Percentiles rank a stretch among this genome's conserved stretches.
Conservation (phyloP, 495 filamentous ascomycete species). For the Chaetomium fimeti region DNA sequence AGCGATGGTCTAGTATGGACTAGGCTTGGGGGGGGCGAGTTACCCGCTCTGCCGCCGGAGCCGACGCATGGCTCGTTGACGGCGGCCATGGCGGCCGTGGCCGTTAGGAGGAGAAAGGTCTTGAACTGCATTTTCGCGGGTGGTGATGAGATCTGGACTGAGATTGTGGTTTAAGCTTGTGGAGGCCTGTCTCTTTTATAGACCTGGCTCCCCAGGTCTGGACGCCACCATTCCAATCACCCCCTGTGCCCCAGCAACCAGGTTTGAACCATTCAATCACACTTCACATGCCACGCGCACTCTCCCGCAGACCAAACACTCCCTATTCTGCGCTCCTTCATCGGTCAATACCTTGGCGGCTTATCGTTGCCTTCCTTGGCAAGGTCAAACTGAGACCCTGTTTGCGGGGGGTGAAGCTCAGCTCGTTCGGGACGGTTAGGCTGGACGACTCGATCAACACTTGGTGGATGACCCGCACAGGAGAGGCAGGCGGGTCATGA, state of each 20-base stretch:
- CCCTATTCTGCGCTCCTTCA: neutral
- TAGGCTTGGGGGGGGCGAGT: neutral
- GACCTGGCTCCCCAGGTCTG: neutral
- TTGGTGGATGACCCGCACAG: too few species aligned
- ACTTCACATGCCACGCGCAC: neutral
- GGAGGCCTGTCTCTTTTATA: neutral
- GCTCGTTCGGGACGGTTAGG: too few species aligned
- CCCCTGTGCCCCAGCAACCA: neutral
- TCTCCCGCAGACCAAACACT: neutral
- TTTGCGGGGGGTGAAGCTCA: too few species aligned
- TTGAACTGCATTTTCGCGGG: constrained; percentile 13
- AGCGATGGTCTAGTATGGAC: neutral
- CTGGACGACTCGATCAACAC: too few species aligned
- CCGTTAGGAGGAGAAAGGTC: constrained; percentile 23
- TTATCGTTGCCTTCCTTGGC: neutral
- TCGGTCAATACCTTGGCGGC: neutral
- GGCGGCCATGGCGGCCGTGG: constrained; percentile 32
- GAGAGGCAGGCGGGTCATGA: too few species aligned
- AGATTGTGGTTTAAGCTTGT: neutral
- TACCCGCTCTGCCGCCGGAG: constrained; percentile 29
- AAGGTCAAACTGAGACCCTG: too few species aligned
- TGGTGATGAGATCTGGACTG: too few species aligned
- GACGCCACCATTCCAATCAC: neutral
- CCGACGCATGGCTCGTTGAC: constrained; percentile 42
- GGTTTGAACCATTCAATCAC: neutral